Base-by-base conservation (phyloP, 148 eudicot genomes). In the Fagopyrum homotropicum region DNA sequence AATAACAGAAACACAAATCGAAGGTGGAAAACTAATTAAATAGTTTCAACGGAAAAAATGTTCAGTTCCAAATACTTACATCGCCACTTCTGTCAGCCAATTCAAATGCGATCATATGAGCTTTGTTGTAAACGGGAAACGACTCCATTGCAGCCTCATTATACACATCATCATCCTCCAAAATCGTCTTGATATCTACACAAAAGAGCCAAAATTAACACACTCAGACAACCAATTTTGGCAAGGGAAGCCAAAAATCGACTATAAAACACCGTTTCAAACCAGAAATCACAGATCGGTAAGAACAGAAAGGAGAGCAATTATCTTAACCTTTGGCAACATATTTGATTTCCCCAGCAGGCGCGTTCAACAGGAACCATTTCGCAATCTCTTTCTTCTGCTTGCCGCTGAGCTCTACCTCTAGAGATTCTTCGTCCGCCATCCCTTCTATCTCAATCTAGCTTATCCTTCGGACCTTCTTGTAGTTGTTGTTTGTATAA, bases 351-450 rank as follows among this genome's bases (percentile, higher is more conserved):
- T 92, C 99, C 59, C 99, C 99, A 70, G 98, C 88, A 56, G 99
- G 99, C 68, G 98, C 82, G 71, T 92, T 92, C 14, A 92, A 79
- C 76, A 96, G 99, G 73, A 96, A 96, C 99, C 99, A 96, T 79
- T 92, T 92, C 60, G 98, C 99, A 73, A 92, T 90, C 80, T 90
- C 93, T 45, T 81, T 80, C 80, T 96, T 96, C 78, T 92, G 94
- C 55, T 81, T 57, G 8, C 82, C 84, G 82, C 75, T 83, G 19
- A 92, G 85, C 75, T 83, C 83, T 44, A 78, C 11, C 35, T 82
- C 86, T 6, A 63, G 75, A 35, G 87, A 85, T 15, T 89, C 93
- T 68, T 87, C 87, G 74, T 87, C 91, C 10, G 90, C 88, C 89
- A 83, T 83, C 54, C n/a, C 45, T 26, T 75, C 22, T 4, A 9